Percentiles rank a stretch among this genome's conserved stretches.
Conservation (phyloP, 768 basidiomycete species). For the Tylopilus felleus region DNA sequence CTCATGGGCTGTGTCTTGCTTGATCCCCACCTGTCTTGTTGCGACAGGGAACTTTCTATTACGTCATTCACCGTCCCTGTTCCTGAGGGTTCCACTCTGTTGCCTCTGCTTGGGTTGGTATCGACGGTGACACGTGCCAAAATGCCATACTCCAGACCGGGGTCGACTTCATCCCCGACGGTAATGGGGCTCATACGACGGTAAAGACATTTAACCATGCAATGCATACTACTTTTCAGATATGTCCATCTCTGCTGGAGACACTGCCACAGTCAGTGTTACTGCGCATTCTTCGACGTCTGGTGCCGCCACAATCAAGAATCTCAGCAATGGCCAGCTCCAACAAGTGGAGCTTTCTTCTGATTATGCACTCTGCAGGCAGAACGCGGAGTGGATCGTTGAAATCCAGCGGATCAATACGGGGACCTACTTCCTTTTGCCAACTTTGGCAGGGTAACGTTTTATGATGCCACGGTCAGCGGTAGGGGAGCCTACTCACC, state of each 20-base stretch:
- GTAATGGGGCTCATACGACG: background rate
- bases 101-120: constrained; percentile 23
- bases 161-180: constrained; percentile 4
- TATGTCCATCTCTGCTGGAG: background rate
- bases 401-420: background rate
- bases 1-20: too few species aligned
- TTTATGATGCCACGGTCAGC: background rate
- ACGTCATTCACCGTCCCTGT: background rate
- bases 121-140: constrained; percentile 15
- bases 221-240: background rate
- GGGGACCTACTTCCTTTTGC: background rate
- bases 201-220: background rate
- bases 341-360: background rate
- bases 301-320: background rate
- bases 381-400: background rate
- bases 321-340: background rate
- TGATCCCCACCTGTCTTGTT: background rate
- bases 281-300: background rate
- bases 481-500: too few species aligned
- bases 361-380: background rate
- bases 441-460: background rate
- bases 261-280: background rate
- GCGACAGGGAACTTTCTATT: background rate
- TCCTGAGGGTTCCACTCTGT: too few species aligned
- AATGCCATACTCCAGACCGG: constrained; percentile 21